Evolutionary conservation across 164 flowering plant species (phyloP).

Genomic region (Piper longum): DNA sequence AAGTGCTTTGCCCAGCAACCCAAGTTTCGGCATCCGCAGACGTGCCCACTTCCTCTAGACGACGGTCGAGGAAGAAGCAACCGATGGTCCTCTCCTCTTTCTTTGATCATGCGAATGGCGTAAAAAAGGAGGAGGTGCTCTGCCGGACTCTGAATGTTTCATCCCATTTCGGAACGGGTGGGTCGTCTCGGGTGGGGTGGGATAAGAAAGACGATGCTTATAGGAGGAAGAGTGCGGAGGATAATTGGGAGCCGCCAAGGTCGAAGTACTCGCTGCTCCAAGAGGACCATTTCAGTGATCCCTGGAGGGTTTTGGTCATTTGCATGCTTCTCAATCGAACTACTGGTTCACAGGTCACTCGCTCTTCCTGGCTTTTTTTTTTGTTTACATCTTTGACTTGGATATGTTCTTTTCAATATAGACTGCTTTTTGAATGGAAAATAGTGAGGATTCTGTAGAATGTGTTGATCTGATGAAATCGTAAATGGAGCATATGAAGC

Average conservation of each 20-base stretch:
- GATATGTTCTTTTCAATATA: neutral
- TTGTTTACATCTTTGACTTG: neutral
- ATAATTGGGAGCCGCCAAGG: constrained; percentile 55
- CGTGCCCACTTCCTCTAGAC: too few species aligned
- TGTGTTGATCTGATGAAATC: neutral
- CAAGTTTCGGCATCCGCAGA: too few species aligned
- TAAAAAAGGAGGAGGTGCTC: too few species aligned
- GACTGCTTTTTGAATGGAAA: neutral
- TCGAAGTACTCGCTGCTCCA: constrained; percentile 46
- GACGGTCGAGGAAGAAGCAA: too few species aligned
- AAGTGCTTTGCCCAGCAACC: too few species aligned
- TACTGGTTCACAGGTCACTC: constrained; percentile 47
- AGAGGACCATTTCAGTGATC: constrained; percentile 57
- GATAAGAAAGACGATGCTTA: constrained; percentile 36
- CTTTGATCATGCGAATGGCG: too few species aligned
- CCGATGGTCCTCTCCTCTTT: too few species aligned
- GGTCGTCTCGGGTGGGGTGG: neutral
- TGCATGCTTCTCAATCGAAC: constrained; percentile 74
- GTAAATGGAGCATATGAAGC: too few species aligned
- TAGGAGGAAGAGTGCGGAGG: constrained; percentile 26
- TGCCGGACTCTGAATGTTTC: neutral
- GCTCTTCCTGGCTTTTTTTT: neutral
- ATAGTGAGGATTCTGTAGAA: neutral
- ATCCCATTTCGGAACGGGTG: neutral
- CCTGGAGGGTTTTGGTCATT: constrained; percentile 82